Evolutionary conservation across 768 basidiomycete species (phyloP).

Genomic region (Crucibulum laeve): DNA sequence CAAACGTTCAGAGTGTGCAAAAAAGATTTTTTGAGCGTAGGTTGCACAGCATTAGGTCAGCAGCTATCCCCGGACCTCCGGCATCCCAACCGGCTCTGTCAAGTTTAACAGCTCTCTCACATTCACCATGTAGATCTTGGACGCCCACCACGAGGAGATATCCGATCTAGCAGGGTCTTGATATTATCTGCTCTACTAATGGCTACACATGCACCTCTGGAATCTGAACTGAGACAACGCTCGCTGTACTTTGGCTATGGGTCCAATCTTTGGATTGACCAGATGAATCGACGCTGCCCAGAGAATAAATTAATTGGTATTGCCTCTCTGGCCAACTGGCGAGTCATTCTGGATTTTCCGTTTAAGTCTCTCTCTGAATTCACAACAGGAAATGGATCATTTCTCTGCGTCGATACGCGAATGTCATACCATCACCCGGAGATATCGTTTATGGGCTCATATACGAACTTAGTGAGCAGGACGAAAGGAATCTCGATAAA

Average conservation of each 20-base stretch:
- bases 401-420: conserved; percentile 37
- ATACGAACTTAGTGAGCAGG: conserved; percentile 34
- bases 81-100: too few relatives aligned
- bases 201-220: too few relatives aligned
- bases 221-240: too few relatives aligned
- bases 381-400: conserved; percentile 53
- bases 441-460: conserved; percentile 40
- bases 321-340: conserved; percentile 38
- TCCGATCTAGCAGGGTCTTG: too few relatives aligned
- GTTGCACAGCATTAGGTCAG: background rate
- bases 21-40: background rate
- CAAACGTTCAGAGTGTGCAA: conserved; percentile 5
- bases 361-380: background rate
- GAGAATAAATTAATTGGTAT: conserved; percentile 34
- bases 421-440: conserved; percentile 32
- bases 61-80: too few relatives aligned
- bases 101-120: too few relatives aligned
- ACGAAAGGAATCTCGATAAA: conserved; percentile 37
- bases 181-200: too few relatives aligned
- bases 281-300: conserved; percentile 46
- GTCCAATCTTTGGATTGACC: conserved; percentile 45
- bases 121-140: too few relatives aligned
- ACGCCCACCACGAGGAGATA: too few relatives aligned
- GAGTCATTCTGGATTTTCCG: conserved; percentile 7
- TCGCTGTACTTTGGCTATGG: conserved; percentile 44